Percentiles rank a stretch among this genome's conserved stretches.
Conservation (phyloP, 306 rosid species). For the Cicer cuneatum region DNA sequence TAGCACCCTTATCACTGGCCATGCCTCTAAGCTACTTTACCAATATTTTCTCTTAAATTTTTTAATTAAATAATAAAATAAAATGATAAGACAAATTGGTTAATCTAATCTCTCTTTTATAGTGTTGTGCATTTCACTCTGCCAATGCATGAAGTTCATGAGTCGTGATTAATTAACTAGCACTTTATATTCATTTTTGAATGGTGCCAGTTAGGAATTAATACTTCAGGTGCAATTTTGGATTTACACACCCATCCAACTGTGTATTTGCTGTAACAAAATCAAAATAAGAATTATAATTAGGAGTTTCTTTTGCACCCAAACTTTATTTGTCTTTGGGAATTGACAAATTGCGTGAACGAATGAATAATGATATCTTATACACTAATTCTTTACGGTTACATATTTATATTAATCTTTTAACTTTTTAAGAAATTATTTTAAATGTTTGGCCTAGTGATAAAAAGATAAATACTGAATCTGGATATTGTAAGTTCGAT, state of each 20-base stretch:
- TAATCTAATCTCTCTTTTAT: constrained; percentile 21
- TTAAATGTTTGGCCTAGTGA: no score
- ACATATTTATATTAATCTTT: no score
- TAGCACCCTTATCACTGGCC: neutral
- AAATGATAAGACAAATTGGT: neutral
- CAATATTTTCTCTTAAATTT: constrained; percentile 16
- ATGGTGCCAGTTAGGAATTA: constrained; percentile 26
- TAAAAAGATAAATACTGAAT: no score
- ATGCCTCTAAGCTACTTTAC: constrained; percentile 6
- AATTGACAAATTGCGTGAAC: no score
- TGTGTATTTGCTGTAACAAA: constrained; percentile 32
- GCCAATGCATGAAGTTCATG: constrained; percentile 41
- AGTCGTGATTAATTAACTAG: constrained; percentile 6
- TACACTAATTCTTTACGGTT: no score
- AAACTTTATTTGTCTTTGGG: no score
- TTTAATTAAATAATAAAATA: neutral
- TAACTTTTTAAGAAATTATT: no score
- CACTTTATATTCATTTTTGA: constrained; percentile 26
- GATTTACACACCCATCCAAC: constrained; percentile 27
- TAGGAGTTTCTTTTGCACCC: no score
- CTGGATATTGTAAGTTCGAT: no score
- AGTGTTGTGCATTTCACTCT: constrained; percentile 7
- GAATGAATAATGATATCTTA: no score
- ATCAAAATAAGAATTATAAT: neutral
- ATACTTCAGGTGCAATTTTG: constrained; percentile 3